phyloP scores from a whole-genome alignment of 805 yeast genomes.

The Candida argentea region DNA sequence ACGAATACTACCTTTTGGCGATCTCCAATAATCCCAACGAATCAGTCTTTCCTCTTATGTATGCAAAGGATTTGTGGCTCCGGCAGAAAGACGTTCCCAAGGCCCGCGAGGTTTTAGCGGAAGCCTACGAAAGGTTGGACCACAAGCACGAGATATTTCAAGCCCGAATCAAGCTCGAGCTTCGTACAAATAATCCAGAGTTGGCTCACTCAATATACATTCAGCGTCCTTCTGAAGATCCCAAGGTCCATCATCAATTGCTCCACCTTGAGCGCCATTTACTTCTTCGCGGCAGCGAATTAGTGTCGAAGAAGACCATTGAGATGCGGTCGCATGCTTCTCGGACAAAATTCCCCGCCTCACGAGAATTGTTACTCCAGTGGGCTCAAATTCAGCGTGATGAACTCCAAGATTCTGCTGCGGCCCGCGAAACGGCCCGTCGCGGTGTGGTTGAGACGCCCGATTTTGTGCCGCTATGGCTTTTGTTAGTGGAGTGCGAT shows the following conservation, averaged over 20 bases:
- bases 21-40: slow-evolving; percentile 37
- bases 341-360: slow-evolving; percentile 39
- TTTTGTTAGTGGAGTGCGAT: slow-evolving; percentile 38
- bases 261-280: too few relatives aligned
- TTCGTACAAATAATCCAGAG: slow-evolving; percentile 28
- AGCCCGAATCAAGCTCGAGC: slow-evolving; percentile 61
- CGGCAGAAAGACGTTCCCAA: slow-evolving; percentile 33
- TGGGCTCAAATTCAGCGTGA: slow-evolving; percentile 43
- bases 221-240: too few relatives aligned
- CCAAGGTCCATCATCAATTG: too few relatives aligned
- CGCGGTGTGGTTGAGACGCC: slow-evolving; percentile 43
- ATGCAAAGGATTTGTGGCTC: slow-evolving; percentile 61
- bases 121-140: slow-evolving; percentile 36
- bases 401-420: slow-evolving; percentile 14
- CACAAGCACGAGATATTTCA: slow-evolving; percentile 51
- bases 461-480: slow-evolving; percentile 41
- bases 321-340: too few relatives aligned
- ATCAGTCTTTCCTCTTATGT: slow-evolving; percentile 52
- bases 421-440: slow-evolving; percentile 39
- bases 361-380: slow-evolving; percentile 50
- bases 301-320: too few relatives aligned
- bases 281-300: too few relatives aligned
- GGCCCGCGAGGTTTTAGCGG: slow-evolving; percentile 44
- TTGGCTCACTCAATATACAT: slow-evolving; percentile 30
- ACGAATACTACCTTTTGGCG: slow-evolving; percentile 41